Evolutionary conservation across 2,329 filamentous ascomycete species (phyloP).

Genomic region (Leptographium wingfieldii): DNA sequence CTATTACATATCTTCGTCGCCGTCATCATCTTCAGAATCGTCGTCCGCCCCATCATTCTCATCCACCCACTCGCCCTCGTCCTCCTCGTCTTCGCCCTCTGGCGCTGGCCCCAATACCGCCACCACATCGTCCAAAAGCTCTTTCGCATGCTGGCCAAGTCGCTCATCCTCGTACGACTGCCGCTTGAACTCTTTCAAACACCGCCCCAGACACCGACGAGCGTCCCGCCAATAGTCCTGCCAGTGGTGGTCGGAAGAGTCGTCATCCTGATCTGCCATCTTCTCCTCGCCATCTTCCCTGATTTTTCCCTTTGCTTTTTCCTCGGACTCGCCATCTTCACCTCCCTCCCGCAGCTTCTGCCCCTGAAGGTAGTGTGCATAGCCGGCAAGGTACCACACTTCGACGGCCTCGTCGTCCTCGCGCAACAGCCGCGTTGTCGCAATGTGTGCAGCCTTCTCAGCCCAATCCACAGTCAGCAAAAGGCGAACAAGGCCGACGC

Average conservation of each 20-base stretch:
- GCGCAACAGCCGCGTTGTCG: constrained; percentile 71
- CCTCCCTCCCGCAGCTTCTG: constrained; percentile 46
- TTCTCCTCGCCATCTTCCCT: constrained; percentile 9
- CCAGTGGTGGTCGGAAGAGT: constrained; percentile 25
- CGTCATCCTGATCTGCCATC: constrained; percentile 9
- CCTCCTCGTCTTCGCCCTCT: constrained; percentile 36
- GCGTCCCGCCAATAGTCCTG: constrained; percentile 58
- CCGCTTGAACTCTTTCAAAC: constrained; percentile 62
- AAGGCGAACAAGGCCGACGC: constrained; percentile 72
- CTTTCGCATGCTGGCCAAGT: constrained; percentile 60
- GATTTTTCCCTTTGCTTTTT: constrained; percentile 18
- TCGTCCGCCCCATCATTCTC: constrained; percentile 43
- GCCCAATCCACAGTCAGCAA: constrained; percentile 86
- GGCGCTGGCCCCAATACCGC: constrained; percentile 49
- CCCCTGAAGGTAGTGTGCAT: constrained; percentile 73
- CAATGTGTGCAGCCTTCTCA: constrained; percentile 68
- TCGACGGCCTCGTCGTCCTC: constrained; percentile 95
- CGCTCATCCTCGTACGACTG: constrained; percentile 80
- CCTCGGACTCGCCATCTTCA: constrained; percentile 1
- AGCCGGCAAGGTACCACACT: constrained; percentile 93
- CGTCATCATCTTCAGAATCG: constrained; percentile 32
- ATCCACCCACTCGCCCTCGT: constrained; percentile 33
- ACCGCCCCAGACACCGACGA: constrained; percentile 70
- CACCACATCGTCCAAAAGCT: constrained; percentile 53
- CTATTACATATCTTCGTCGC: constrained; percentile 33